Conservation (phyloP, 2,329 filamentous ascomycete genomes). For the Leptographium procerum region DNA sequence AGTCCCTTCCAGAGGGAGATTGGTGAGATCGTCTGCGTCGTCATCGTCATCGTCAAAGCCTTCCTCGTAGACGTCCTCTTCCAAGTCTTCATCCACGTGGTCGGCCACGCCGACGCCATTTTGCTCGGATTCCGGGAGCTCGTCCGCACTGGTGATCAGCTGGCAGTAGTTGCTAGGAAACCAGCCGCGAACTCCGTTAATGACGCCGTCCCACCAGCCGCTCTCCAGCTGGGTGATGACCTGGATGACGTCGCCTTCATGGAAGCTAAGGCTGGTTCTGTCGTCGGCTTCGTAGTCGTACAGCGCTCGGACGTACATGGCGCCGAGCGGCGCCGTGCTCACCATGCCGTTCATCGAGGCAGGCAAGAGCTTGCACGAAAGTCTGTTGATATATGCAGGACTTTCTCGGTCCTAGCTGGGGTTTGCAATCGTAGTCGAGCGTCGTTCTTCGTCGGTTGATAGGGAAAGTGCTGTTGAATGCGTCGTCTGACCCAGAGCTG, state of each 20-base stretch:
- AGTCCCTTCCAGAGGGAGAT: conserved; percentile 58
- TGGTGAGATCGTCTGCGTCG: conserved; percentile 28
- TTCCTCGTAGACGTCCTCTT: conserved; percentile 58
- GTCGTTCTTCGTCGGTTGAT: conserved; percentile 12
- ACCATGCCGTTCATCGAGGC: conserved; percentile 48
- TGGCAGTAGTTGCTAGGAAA: conserved; percentile 99
- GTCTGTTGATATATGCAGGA: conserved; percentile 4
- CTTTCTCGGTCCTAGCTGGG: background rate
- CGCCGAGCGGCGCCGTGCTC: conserved; percentile 47
- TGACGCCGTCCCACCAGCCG: conserved; percentile 98
- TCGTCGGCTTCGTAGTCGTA: conserved; percentile 99
- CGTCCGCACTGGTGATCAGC: conserved; percentile 65
- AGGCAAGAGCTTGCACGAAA: conserved; percentile 7
- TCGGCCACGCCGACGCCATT: conserved; percentile 42
- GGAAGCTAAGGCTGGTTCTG: conserved; percentile 90
- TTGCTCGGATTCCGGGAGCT: conserved; percentile 51
- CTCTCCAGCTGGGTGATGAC: conserved; percentile 97
- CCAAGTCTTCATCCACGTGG: conserved; percentile 49
- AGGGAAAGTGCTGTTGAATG: conserved; percentile 5
- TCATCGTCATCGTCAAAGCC: conserved; percentile 54
- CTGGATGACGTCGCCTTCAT: conserved; percentile 93
- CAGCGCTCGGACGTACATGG: conserved; percentile 86
- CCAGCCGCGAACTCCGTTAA: conserved; percentile 94
- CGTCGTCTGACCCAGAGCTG: conserved; percentile 29
- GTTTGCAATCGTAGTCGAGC: background rate